Conservation (phyloP, 2,329 filamentous ascomycete species). For the Stromatinia cepivora region DNA sequence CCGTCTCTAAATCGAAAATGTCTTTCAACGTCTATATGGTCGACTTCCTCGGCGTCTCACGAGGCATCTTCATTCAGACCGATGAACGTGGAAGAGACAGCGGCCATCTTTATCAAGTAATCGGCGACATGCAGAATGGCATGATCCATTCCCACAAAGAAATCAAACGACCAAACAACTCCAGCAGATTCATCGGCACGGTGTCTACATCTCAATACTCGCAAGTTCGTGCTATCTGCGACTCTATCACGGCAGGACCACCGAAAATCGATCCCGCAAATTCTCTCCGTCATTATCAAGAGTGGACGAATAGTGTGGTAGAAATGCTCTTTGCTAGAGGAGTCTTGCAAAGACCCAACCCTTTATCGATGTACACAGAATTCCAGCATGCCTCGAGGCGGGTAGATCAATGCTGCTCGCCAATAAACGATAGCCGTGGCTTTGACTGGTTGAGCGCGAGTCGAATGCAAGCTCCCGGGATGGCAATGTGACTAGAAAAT, state of each 20-base stretch:
- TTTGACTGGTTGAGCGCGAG: conserved; percentile 18
- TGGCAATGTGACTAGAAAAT: conserved; percentile 18
- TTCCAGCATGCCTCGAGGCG: background rate
- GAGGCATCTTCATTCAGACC: conserved; percentile 24
- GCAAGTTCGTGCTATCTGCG: conserved; percentile 13
- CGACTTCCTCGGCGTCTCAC: conserved; percentile 19
- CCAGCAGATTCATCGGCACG: conserved; percentile 19
- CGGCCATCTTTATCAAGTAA: conserved; percentile 24
- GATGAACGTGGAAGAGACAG: conserved; percentile 12
- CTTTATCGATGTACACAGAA: conserved; percentile 10
- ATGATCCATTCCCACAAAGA: conserved; percentile 25
- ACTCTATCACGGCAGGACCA: conserved; percentile 19
- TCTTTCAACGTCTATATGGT: conserved; percentile 21
- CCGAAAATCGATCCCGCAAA: conserved; percentile 16
- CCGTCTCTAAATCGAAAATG: background rate
- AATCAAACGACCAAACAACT: conserved; percentile 9
- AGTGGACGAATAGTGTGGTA: conserved; percentile 12
- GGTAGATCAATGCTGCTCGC: conserved; percentile 18
- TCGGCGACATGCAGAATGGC: conserved; percentile 23
- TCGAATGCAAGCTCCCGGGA: conserved; percentile 1
- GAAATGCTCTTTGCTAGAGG: background rate
- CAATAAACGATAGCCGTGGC: conserved; percentile 13
- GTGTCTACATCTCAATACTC: conserved; percentile 19
- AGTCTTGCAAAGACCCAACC: background rate
- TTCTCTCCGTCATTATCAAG: conserved; percentile 19